These are phyloP conservation scores for Botrytis pseudocinerea DNA, from an alignment of 2,329 filamentous ascomycete species.

Conservation along the genomic window DNA sequence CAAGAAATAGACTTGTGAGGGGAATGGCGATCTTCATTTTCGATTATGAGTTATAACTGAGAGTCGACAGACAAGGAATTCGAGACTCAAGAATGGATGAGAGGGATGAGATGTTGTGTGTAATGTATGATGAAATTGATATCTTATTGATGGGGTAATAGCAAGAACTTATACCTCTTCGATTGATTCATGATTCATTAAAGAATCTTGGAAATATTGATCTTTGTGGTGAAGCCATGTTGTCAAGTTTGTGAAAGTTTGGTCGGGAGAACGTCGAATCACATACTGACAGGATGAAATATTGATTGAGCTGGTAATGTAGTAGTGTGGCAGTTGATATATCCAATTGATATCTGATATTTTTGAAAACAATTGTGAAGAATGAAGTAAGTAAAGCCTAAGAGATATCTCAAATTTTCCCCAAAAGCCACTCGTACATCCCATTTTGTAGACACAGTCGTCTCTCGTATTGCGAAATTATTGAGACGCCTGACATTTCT, in stretches of 20 bases:
- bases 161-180: background rate
- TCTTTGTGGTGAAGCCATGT: background rate
- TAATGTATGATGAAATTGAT: background rate
- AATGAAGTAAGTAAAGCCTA: background rate
- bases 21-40: background rate
- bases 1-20: background rate
- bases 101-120: background rate
- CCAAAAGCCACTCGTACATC: background rate
- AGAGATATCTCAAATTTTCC: background rate
- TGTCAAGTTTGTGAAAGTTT: background rate
- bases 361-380: background rate
- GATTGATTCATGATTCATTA: background rate
- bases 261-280: background rate
- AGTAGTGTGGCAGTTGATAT: background rate
- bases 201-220: fast-evolving
- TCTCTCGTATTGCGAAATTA: background rate
- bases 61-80: background rate
- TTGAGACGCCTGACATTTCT: background rate
- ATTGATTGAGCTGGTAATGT: background rate
- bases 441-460: background rate
- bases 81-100: background rate
- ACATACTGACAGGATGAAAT: background rate
- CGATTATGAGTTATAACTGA: fast-evolving
- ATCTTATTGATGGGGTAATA: no score
- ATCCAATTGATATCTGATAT: background rate